Evolutionary conservation across 2,329 filamentous ascomycete species (phyloP).

Genomic region (Aureobasidium melanogenum): DNA sequence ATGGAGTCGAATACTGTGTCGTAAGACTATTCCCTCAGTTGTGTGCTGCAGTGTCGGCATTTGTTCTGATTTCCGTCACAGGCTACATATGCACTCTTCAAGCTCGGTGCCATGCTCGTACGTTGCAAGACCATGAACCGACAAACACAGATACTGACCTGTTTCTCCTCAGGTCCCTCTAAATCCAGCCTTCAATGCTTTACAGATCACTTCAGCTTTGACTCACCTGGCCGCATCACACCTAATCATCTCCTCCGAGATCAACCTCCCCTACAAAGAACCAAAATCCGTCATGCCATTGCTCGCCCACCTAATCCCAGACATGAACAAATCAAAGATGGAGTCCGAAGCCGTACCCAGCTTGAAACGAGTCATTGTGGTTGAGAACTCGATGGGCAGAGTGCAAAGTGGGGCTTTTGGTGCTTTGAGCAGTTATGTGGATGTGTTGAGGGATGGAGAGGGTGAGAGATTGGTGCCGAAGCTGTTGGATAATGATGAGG

Average conservation of each 20-base stretch:
- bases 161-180: constrained; percentile 55
- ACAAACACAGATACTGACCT: background rate
- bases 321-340: constrained; percentile 35
- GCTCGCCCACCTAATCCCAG: constrained; percentile 44
- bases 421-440: constrained; percentile 37
- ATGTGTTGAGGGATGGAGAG: constrained; percentile 36
- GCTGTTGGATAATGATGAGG: constrained; percentile 53
- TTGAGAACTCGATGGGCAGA: constrained; percentile 63
- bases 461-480: constrained; percentile 37
- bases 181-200: constrained; percentile 78
- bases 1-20: constrained; percentile 72
- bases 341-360: constrained; percentile 56
- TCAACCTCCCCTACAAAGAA: constrained; percentile 62
- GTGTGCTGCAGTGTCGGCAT: background rate
- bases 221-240: constrained; percentile 64
- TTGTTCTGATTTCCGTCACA: background rate
- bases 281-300: constrained; percentile 53
- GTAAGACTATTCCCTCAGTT: constrained; percentile 30
- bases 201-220: constrained; percentile 70
- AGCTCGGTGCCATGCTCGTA: constrained; percentile 83
- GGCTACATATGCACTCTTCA: constrained; percentile 79
- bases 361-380: constrained; percentile 60
- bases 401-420: constrained; percentile 37
- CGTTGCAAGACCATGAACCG: constrained; percentile 12
- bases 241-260: constrained; percentile 78